Evolutionary conservation across 148 eudicot species (phyloP).

Genomic region (Drosera capensis): DNA sequence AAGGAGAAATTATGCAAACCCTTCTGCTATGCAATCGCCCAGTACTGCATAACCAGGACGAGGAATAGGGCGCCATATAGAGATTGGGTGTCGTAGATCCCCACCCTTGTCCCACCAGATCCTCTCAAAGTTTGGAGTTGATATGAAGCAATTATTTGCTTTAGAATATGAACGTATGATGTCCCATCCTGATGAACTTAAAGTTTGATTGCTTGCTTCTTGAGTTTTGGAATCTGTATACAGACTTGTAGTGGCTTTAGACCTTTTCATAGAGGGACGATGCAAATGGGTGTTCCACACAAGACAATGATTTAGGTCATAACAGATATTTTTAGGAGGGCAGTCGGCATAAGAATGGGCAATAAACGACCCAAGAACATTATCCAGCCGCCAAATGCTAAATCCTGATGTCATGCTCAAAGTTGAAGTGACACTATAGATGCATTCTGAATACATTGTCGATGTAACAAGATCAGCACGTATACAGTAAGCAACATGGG

Average conservation of each 20-base stretch:
- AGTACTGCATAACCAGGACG: constrained; percentile 79
- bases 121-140: constrained; percentile 89
- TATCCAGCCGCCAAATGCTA: constrained; percentile 88
- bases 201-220: constrained; percentile 24
- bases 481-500: constrained; percentile 66
- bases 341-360: constrained; percentile 43
- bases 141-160: constrained; percentile 47
- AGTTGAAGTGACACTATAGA: constrained; percentile 36
- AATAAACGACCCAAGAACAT: constrained; percentile 56
- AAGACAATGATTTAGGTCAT: constrained; percentile 63
- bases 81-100: constrained; percentile 79
- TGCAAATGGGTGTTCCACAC: constrained; percentile 46
- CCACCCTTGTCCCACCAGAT: constrained; percentile 99
- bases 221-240: constrained; percentile 16
- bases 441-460: constrained; percentile 60
- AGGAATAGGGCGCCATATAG: constrained; percentile 90
- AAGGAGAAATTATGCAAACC: constrained; percentile 33
- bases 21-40: constrained; percentile 94
- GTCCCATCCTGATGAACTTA: constrained; percentile 76
- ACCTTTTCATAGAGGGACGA: constrained; percentile 22
- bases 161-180: constrained; percentile 61
- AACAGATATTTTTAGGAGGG: constrained; percentile 37
- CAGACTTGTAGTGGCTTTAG: constrained; percentile 20
- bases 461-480: constrained; percentile 86
- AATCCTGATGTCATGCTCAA: constrained; percentile 38